Base-by-base conservation (phyloP, 768 basidiomycete species). In the Mycena rosella region DNA sequence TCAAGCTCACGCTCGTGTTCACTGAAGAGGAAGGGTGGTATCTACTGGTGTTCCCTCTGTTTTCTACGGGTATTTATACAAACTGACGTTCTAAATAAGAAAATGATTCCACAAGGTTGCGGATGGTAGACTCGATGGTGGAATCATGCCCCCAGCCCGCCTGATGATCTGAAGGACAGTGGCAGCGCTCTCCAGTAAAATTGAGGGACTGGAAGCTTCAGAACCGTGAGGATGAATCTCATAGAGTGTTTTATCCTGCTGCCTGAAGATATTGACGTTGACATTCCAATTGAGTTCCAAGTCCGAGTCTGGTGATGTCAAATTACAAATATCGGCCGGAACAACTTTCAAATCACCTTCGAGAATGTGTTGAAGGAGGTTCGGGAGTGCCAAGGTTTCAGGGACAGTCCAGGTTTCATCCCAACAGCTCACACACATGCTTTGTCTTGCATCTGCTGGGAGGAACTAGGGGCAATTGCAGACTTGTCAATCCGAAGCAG, bases 201-300 rank as follows among this genome's bases (percentile, higher is more conserved):
- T 22, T 7, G 42, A 44, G 20, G 42, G 42, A 44, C 42, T 22
- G 18, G n/a, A 20, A 20, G 20, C 42, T 44, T n/a, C 42, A 22
- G 20, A n/a, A 22, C 42, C 42, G 18, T 20, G 42, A 44, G 42
- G 42, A n/a, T 20, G 42, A 59, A 68, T 45, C 42, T 27, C 48
- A 38, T 68, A 68, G 45, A 68, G 49, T 9, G 34, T 54, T 27
- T 48, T 38, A 5, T 53, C 49, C 42, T 7, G 22, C 47, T 42
- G 40, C 8, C 14, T 32, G 11, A 58, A 38, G 47, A 58, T 52
- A 32, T 30, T 40, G 61, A 68, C 40, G 13, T 63, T 44, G 29
- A 68, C 44, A 52, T 26, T 45, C 67, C 67, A 63, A 27, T 63
- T 49, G 49, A 47, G 29, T 45, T 34, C 17, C 67, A 68, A 59